phyloP scores from a whole-genome alignment of 176 grass and related monocot genomes.

The Zoysia pacifica region DNA sequence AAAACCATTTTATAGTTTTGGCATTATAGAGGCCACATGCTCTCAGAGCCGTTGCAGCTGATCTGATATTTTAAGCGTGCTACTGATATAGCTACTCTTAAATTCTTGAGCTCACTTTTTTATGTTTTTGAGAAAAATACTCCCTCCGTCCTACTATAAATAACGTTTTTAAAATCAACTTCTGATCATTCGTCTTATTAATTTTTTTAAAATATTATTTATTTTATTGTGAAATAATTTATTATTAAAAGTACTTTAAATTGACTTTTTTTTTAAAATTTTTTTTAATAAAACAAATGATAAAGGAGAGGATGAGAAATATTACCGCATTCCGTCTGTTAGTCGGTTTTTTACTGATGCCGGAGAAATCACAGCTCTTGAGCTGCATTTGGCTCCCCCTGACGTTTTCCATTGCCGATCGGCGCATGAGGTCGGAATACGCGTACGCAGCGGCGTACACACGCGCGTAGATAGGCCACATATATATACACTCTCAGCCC shows the following conservation, averaged over 20 bases:
- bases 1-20: not conserved
- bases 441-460: constrained; percentile 15
- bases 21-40: not conserved
- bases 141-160: too few species aligned
- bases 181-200: too few species aligned
- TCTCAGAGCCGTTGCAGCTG: not conserved
- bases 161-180: too few species aligned
- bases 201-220: too few species aligned
- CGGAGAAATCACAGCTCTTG: not conserved
- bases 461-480: constrained; percentile 27
- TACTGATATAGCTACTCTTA: not conserved
- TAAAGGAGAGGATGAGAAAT: too few species aligned
- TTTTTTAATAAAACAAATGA: too few species aligned
- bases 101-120: not conserved
- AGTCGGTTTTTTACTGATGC: not conserved
- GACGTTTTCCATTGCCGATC: constrained; percentile 6
- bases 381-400: too few species aligned
- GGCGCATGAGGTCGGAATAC: constrained; percentile 43
- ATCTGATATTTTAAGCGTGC: not conserved
- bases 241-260: too few species aligned
- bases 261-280: too few species aligned
- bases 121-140: too few species aligned
- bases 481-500: constrained; percentile 11
- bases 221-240: too few species aligned
- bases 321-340: too few species aligned